These are phyloP conservation scores for Cladobotryum mycophilum DNA, from an alignment of 2,329 filamentous ascomycete genomes.

Conservation along the genomic window DNA sequence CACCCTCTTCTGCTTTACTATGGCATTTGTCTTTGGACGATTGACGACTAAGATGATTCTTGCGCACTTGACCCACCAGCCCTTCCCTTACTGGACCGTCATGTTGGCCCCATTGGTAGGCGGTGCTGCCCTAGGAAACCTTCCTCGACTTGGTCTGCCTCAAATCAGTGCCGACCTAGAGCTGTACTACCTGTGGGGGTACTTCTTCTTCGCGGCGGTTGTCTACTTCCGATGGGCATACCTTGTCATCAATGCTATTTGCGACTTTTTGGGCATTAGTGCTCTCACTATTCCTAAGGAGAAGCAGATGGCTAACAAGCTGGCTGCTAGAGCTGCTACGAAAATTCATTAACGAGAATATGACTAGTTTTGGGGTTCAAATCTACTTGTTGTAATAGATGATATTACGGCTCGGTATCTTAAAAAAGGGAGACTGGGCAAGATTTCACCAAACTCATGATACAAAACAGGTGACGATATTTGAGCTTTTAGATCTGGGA, in stretches of 20 bases:
- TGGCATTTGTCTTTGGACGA: slow-evolving; percentile 95
- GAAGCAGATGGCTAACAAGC: slow-evolving; percentile 51
- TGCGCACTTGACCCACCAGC: slow-evolving; percentile 85
- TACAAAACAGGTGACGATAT: background rate
- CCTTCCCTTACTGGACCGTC: slow-evolving; percentile 94
- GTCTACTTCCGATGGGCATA: slow-evolving; percentile 92
- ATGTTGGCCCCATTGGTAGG: slow-evolving; percentile 82
- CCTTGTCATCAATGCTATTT: slow-evolving; percentile 85
- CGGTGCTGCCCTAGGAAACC: slow-evolving; percentile 75
- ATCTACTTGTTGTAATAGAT: background rate
- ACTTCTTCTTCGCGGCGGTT: slow-evolving; percentile 75
- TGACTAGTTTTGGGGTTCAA: background rate
- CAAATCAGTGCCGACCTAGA: slow-evolving; percentile 61
- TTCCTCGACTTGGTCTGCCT: slow-evolving; percentile 69
- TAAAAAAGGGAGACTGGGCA: no score
- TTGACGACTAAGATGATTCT: slow-evolving; percentile 99
- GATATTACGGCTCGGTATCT: no score
- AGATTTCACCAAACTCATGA: background rate
- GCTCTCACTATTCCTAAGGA: slow-evolving; percentile 76
- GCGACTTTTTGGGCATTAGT: slow-evolving; percentile 86
- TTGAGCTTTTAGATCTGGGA: background rate
- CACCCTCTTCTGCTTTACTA: slow-evolving; percentile 83
- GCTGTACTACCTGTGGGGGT: slow-evolving; percentile 73
- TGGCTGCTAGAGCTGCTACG: slow-evolving; percentile 31
- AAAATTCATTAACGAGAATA: slow-evolving; percentile 25